Evolutionary conservation across 805 yeast genomes (phyloP).

Genomic region (Starmerella lactis-condensi): DNA sequence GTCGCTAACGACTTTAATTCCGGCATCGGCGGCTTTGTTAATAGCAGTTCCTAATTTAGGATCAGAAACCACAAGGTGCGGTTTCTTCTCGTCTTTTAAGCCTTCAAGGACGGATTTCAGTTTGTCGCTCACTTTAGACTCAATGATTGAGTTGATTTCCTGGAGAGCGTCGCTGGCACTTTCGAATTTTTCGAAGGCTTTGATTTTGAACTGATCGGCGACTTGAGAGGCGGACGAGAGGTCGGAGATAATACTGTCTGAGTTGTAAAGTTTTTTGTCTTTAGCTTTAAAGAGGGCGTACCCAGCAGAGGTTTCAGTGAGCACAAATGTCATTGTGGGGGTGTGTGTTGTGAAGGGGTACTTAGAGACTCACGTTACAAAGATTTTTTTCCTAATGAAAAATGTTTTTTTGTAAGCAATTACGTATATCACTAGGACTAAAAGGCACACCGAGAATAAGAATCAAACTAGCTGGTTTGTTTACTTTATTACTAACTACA

Average conservation of each 20-base stretch:
- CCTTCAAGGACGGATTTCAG: slow-evolving; percentile 46
- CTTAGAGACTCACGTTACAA: no score
- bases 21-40: slow-evolving; percentile 70
- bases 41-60: slow-evolving; percentile 91
- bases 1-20: slow-evolving; percentile 78
- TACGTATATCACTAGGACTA: no score
- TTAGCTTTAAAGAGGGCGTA: slow-evolving; percentile 94
- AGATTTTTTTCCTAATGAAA: slow-evolving; percentile 6
- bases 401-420: slow-evolving; percentile 5
- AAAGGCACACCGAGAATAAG: no score
- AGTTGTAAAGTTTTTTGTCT: slow-evolving; percentile 90
- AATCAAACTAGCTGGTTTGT: no score
- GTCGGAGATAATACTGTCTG: slow-evolving; percentile 53
- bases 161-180: slow-evolving; percentile 93
- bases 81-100: slow-evolving; percentile 36
- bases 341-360: no score
- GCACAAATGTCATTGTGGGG: slow-evolving; percentile 30
- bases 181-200: slow-evolving; percentile 84
- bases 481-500: not conserved
- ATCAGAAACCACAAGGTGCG: slow-evolving; percentile 79
- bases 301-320: slow-evolving; percentile 97
- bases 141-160: slow-evolving; percentile 80
- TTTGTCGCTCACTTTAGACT: slow-evolving; percentile 80
- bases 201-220: slow-evolving; percentile 74
- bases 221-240: slow-evolving; percentile 70